Evolutionary conservation across 2,329 filamentous ascomycete species (phyloP).

Genomic region (Coniella lustricola): DNA sequence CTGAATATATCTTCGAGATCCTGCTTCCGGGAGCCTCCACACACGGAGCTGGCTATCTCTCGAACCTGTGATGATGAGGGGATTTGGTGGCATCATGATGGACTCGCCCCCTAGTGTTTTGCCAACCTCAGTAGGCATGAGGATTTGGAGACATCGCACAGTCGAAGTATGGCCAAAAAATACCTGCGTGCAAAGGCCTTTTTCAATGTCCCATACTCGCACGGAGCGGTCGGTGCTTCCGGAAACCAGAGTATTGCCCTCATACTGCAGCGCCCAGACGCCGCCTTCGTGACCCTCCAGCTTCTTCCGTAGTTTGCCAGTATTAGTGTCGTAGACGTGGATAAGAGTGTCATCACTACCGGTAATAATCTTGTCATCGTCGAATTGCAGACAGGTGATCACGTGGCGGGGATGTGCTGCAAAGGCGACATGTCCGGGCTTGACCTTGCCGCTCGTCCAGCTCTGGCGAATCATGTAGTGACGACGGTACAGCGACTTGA

Average conservation of each 20-base stretch:
- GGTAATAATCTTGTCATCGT: constrained; percentile 95
- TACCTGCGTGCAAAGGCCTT: constrained; percentile 84
- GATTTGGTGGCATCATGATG: constrained; percentile 88
- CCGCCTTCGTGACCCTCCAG: constrained; percentile 93
- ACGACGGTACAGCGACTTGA: constrained; percentile 91
- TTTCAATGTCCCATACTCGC: constrained; percentile 98
- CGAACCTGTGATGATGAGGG: constrained; percentile 94
- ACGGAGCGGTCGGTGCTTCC: constrained; percentile 95
- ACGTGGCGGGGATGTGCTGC: constrained; percentile 94
- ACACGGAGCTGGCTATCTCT: constrained; percentile 90
- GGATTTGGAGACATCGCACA: constrained; percentile 88
- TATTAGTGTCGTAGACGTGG: constrained; percentile 96
- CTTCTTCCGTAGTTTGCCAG: constrained; percentile 73
- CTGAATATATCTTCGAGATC: constrained; percentile 72
- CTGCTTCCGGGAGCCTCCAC: constrained; percentile 82
- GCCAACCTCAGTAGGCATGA: constrained; percentile 77
- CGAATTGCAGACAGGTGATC: constrained; percentile 95
- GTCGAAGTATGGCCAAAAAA: constrained; percentile 98
- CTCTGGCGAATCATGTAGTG: constrained; percentile 84
- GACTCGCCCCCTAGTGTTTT: constrained; percentile 60
- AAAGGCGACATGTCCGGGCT: constrained; percentile 89
- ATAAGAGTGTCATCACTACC: constrained; percentile 97
- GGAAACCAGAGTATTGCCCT: constrained; percentile 90
- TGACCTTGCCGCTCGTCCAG: constrained; percentile 82
- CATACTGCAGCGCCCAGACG: constrained; percentile 95